These are phyloP conservation scores for Waltergamsia citrina DNA, from an alignment of 2,329 filamentous ascomycete species.

Conservation along the genomic window DNA sequence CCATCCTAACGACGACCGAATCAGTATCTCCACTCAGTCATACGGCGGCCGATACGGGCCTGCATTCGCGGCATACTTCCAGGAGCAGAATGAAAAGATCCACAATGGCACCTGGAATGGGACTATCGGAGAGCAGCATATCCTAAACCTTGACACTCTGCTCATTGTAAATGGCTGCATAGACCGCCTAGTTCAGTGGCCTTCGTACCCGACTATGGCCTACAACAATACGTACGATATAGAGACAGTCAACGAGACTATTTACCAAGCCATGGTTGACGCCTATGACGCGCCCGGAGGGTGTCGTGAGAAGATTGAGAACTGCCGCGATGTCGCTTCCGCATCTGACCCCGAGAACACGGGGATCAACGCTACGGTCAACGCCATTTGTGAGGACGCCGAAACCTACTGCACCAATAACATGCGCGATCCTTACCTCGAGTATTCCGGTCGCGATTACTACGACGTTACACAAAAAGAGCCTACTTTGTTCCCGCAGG, in stretches of 20 bases:
- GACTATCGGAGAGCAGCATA: slow-evolving; percentile 27
- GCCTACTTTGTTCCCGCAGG: slow-evolving; percentile 54
- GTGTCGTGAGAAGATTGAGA: slow-evolving; percentile 41
- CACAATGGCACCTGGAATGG: slow-evolving; percentile 14
- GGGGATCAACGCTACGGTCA: too few species aligned
- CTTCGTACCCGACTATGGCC: slow-evolving; percentile 45
- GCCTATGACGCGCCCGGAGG: slow-evolving; percentile 27
- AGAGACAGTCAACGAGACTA: slow-evolving; percentile 40
- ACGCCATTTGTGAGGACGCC: too few species aligned
- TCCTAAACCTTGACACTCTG: slow-evolving; percentile 46
- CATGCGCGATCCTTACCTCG: too few species aligned
- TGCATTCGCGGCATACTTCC: slow-evolving; percentile 46
- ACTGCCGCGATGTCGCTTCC: slow-evolving; percentile 39
- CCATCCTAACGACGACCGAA: slow-evolving; percentile 40
- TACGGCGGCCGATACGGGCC: slow-evolving; percentile 64
- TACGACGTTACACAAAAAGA: slow-evolving; percentile 12
- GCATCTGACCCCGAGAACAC: slow-evolving; percentile 41
- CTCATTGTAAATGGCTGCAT: slow-evolving; percentile 64
- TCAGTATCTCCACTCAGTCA: slow-evolving; percentile 60
- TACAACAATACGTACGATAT: slow-evolving; percentile 56
- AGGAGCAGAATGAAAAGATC: slow-evolving; percentile 51
- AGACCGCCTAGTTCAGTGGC: slow-evolving; percentile 51
- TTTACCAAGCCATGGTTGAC: slow-evolving; percentile 15
- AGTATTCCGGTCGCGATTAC: slow-evolving; percentile 7
- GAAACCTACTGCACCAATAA: too few species aligned